phyloP scores from a whole-genome alignment of 1,284 basidiomycete species.

The Takashimella koratensis region DNA sequence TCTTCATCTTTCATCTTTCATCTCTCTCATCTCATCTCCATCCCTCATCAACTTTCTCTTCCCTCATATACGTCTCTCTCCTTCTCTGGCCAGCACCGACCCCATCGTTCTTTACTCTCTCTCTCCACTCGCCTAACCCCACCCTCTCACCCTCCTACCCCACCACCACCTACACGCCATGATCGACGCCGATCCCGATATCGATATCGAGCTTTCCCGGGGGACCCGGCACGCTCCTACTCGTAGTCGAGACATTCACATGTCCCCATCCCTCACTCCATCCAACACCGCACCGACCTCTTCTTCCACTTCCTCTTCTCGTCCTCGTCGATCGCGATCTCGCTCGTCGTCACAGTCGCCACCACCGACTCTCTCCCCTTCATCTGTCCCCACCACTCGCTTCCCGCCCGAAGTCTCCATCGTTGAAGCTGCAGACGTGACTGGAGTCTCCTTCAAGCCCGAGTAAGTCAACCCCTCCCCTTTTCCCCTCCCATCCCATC shows the following conservation, averaged over 20 bases:
- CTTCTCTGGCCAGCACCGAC: too few relatives aligned
- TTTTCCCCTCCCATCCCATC: neutral
- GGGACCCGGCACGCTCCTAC: neutral
- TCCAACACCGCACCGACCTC: neutral
- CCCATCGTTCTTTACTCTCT: neutral
- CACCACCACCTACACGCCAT: too few relatives aligned
- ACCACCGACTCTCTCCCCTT: slow-evolving; percentile 15
- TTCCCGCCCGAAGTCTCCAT: slow-evolving; percentile 40
- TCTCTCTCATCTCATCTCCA: too few relatives aligned
- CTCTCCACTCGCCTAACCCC: neutral
- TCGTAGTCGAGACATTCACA: neutral
- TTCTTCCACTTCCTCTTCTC: too few relatives aligned
- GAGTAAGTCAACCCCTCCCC: slow-evolving; percentile 30
- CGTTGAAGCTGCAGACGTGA: slow-evolving; percentile 45
- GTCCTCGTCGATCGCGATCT: neutral
- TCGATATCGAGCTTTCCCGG: neutral
- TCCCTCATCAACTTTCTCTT: too few relatives aligned
- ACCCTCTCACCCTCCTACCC: neutral
- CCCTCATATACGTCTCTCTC: too few relatives aligned
- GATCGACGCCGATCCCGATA: neutral
- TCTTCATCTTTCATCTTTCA: neutral
- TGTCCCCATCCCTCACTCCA: neutral
- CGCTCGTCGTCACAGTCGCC: neutral
- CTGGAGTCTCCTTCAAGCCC: slow-evolving; percentile 46
- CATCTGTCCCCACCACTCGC: slow-evolving; percentile 10